Percentiles rank a stretch among this genome's conserved stretches.
phyloP scores from a whole-genome alignment of 441 rosid genomes.

The Erodium texanum region DNA sequence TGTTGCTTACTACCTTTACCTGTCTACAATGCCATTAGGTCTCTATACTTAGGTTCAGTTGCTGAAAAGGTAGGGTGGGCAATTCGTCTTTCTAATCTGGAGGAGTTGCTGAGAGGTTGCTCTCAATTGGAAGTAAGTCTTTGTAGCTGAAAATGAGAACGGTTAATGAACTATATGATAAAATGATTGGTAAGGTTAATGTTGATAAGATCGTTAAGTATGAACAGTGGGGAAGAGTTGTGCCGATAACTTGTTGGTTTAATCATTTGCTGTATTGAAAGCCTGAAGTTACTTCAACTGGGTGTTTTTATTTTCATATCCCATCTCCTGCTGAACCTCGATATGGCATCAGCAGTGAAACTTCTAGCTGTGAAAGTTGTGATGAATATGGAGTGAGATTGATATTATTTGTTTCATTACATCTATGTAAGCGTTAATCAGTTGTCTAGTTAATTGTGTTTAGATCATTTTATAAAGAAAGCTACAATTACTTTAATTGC shows the following conservation, averaged over 20 bases:
- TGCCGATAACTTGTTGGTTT: no score
- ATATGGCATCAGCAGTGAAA: no score
- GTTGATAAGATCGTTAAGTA: neutral
- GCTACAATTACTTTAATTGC: neutral
- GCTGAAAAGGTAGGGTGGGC: conserved; percentile 69
- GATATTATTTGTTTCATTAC: neutral
- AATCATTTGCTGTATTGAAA: neutral
- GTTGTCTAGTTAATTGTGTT: no score
- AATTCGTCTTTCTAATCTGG: conserved; percentile 54
- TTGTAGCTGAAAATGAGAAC: neutral
- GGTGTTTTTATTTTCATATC: neutral
- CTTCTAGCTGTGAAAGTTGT: neutral
- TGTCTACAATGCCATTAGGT: conserved; percentile 36
- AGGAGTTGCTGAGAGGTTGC: conserved; percentile 71
- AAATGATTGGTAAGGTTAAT: neutral
- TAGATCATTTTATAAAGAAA: neutral
- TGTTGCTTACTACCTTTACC: conserved; percentile 16
- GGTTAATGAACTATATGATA: neutral
- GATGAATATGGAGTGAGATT: neutral
- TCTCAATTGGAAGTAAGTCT: conserved; percentile 69
- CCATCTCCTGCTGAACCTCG: no score
- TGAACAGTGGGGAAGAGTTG: no score
- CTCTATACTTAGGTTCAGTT: conserved; percentile 67
- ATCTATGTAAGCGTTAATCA: neutral
- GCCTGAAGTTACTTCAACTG: neutral